A percentile compares a stretch with the other conserved stretches of the same genome.
Conservation (phyloP, 345 rosid species). For the Trapa bicornis region DNA sequence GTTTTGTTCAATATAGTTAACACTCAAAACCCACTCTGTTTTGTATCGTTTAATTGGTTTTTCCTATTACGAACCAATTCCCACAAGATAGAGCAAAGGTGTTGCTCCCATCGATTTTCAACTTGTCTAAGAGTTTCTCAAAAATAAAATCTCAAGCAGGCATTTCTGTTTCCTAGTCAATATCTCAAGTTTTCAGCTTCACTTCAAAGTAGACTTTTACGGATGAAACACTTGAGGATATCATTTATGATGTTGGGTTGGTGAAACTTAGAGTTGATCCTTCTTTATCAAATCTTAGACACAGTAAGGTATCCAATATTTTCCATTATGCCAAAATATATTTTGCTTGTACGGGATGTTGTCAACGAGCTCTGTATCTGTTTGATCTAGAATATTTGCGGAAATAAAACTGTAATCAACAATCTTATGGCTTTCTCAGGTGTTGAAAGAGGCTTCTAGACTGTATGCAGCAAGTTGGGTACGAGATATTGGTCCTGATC, state of each 20-base stretch:
- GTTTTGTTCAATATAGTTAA: slow-evolving; percentile 36
- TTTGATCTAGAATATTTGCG: background rate
- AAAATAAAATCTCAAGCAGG: background rate
- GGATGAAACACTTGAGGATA: background rate
- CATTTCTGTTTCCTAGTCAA: background rate
- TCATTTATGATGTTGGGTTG: background rate
- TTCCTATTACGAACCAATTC: background rate
- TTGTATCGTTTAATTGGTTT: background rate
- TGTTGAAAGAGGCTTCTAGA: slow-evolving; percentile 82
- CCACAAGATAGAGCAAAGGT: background rate
- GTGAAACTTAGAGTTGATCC: background rate
- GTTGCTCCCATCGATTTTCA: slow-evolving; percentile 1
- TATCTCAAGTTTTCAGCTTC: background rate
- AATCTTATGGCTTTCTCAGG: slow-evolving; percentile 19
- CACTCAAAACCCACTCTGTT: background rate
- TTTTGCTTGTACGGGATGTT: background rate
- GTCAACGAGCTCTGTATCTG: background rate
- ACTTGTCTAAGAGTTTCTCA: background rate
- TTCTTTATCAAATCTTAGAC: background rate
- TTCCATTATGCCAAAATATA: background rate
- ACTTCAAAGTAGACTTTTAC: background rate
- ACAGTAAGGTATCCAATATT: background rate
- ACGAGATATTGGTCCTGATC: slow-evolving; percentile 88
- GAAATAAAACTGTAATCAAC: background rate
- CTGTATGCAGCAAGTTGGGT: slow-evolving; percentile 93